phyloP scores from a whole-genome alignment of 208 protist species.

The Trichomonas vaginalis region DNA sequence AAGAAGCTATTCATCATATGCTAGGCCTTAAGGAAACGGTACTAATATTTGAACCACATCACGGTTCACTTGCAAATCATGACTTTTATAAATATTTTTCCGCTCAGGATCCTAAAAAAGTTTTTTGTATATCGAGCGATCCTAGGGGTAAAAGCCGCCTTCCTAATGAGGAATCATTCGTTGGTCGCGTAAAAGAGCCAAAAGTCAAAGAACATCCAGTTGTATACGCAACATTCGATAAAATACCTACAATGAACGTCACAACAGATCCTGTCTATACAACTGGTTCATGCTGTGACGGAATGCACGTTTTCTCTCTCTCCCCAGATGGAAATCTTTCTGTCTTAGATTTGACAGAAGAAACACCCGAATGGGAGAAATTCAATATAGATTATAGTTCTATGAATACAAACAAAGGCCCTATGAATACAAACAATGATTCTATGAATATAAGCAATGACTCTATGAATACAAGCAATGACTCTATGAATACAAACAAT shows the following conservation, averaged over 20 bases:
- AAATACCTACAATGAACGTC: neutral
- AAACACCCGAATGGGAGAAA: neutral
- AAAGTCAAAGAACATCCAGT: neutral
- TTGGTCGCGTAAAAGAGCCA: neutral
- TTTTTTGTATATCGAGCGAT: neutral
- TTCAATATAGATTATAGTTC: too few relatives aligned
- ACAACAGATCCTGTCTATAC: constrained; percentile 10
- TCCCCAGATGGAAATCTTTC: neutral
- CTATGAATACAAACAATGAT: too few relatives aligned
- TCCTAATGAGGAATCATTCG: neutral
- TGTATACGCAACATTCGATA: neutral
- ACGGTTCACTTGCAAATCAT: neutral
- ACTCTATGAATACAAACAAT: too few relatives aligned
- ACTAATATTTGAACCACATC: neutral
- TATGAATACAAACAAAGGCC: too few relatives aligned
- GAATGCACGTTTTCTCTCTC: neutral
- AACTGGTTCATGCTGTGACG: neutral
- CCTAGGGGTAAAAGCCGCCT: neutral
- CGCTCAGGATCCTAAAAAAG: neutral
- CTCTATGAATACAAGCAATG: too few relatives aligned
- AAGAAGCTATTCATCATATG: neutral
- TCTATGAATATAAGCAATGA: too few relatives aligned
- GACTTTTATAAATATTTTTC: neutral
- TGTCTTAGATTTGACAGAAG: neutral
- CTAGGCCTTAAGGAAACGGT: neutral